phyloP scores from a whole-genome alignment of 805 yeast genomes.

The Candida ovalis region DNA sequence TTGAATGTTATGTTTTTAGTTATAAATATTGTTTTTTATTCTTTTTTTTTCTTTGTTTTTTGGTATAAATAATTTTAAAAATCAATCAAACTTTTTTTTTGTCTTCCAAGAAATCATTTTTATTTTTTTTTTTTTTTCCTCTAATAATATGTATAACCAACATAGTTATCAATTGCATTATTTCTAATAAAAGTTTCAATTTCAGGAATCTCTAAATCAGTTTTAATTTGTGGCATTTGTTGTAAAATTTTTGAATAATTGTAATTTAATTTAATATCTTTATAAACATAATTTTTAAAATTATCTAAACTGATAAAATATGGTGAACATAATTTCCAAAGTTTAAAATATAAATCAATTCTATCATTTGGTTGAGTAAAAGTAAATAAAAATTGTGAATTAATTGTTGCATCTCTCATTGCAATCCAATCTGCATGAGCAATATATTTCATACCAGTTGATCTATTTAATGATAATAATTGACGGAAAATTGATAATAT shows the following conservation, averaged over 20 bases:
- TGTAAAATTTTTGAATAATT: slow-evolving; percentile 36
- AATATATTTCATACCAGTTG: slow-evolving; percentile 53
- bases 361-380: slow-evolving; percentile 38
- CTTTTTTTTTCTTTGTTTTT: neutral
- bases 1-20: too few species aligned
- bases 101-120: neutral
- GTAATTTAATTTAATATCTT: slow-evolving; percentile 41
- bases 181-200: slow-evolving; percentile 32
- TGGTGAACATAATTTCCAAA: slow-evolving; percentile 48
- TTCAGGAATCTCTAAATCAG: slow-evolving; percentile 40
- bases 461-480: slow-evolving; percentile 41
- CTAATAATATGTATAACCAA: slow-evolving; percentile 24
- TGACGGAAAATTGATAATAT: slow-evolving; percentile 40
- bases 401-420: slow-evolving; percentile 69
- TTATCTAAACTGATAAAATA: slow-evolving; percentile 46
- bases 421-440: slow-evolving; percentile 88
- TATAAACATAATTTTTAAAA: slow-evolving; percentile 41
- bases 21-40: too few species aligned
- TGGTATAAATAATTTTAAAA: neutral
- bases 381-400: slow-evolving; percentile 34
- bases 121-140: neutral
- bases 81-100: neutral
- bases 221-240: slow-evolving; percentile 35
- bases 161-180: slow-evolving; percentile 27
- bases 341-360: slow-evolving; percentile 48